Base-by-base conservation (phyloP, 345 rosid genomes). In the Gynandropsis gynandra region DNA sequence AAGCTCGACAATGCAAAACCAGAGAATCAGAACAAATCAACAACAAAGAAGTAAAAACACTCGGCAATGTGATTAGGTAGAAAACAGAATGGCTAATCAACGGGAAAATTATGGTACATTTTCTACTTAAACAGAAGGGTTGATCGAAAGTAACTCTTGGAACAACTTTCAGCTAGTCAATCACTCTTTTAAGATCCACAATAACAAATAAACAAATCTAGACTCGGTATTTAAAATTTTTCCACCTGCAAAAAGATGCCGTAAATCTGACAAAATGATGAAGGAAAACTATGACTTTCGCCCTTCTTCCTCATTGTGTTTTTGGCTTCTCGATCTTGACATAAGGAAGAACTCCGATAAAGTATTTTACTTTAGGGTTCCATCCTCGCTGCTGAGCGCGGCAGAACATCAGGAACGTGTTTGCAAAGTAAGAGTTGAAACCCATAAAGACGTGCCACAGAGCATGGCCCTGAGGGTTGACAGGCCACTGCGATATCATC, bases 321-420 rank as follows among this genome's bases (percentile, higher is more conserved):
- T 92, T 92, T 0, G 80, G 87, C 71, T 87, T 87, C 61, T 79
- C 74, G 46, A 87, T 78, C 80, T 76, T 84, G 68, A 92, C 89
- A 43, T 82, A 84, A 0, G 98, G 98, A 54, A 84, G 68, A 19
- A 75, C 17, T 12, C 95, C 92, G 64, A 74, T 45, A 45, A 71
- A 46, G 47, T 64, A 60, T 47, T 65, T 78, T 10, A 90, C 84
- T 53, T 73, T 77, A 0, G 98, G 96, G 31, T 68, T 58, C 98
- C 98, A 87, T 7, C 74, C 78, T 16, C 77, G 66, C 46, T 90
- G 98, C 64, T 82, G 74, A 24, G 98, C 98, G 13, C 94, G 82
- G 50, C 98, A 87, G 59, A 92, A 92, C 98, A 92, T 92, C 78
- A 92, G 63, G 78, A 82, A 92, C 0, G 95, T 85, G 73, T 92